Base-by-base conservation (phyloP, 1,284 basidiomycete genomes). In the Ceratobasidium sp. region DNA sequence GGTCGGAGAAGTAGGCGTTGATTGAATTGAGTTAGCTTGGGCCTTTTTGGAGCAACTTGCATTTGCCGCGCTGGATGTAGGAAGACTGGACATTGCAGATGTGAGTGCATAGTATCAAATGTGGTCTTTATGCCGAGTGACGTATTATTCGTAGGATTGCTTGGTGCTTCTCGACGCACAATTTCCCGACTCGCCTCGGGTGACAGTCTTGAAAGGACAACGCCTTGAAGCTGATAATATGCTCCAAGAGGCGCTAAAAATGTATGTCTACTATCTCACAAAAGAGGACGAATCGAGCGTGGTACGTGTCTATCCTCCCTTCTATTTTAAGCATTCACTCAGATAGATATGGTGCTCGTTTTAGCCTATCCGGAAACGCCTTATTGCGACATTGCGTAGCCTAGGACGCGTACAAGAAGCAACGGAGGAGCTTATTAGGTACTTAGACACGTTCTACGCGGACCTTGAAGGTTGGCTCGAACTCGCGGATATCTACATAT, bases 381-480 rank as follows among this genome's bases (percentile, higher is more conserved):
- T 92, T 62, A 91, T 97, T 76, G 90, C 93, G 0, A 88, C 96
- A 48, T 84, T 90, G 2, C 83, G 89, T 62, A 85, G 88, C 22
- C 84, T 84, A n/a, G 89, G 90, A 62, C 88, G 88, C 79, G 82
- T 89, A 3, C 87, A 91, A 57, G 86, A 87, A 51, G 90, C 93
- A 0, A 90, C 96, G 0, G 87, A 91, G 11, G 90, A 94, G 77
- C 87, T 99, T 6, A 89, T 91, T 24, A 84, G 87, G 44, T 93
- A 95, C 80, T 88, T 99, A 47, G 97, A 99, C 80, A 96, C 91
- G 0, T 96, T 97, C 83, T 99, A 99, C 82, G 90, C 91, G 33
- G 97, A 99, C 80, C 86, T 94, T 0, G 93, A 97, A 78, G 96
- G 89, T 4, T 99, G 97, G 98, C 86, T 95, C 14, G 91, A 98